phyloP scores from a whole-genome alignment of 1,284 basidiomycete species.

The Volvariella surrecta region DNA sequence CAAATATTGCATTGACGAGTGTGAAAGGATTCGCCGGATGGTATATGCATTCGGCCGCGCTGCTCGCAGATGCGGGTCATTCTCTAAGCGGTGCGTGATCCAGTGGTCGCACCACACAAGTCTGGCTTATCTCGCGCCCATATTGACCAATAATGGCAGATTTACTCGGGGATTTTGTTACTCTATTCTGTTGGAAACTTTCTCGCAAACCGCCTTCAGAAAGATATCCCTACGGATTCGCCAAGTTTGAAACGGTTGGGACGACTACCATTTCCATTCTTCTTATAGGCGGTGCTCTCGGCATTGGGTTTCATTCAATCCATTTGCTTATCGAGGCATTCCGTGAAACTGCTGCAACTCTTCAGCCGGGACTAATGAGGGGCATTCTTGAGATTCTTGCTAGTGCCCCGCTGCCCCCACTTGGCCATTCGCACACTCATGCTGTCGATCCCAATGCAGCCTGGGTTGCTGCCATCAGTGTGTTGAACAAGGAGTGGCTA shows the following conservation, averaged over 20 bases:
- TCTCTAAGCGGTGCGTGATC: constrained; percentile 70
- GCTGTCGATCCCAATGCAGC: constrained; percentile 90
- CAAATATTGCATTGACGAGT: constrained; percentile 78
- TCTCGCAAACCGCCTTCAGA: constrained; percentile 74
- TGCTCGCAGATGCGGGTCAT: constrained; percentile 94
- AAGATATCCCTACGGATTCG: constrained; percentile 82
- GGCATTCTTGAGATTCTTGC: constrained; percentile 51
- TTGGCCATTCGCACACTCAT: constrained; percentile 53
- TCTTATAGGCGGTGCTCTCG: constrained; percentile 80
- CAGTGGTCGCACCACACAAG: constrained; percentile 6
- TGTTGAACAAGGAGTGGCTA: constrained; percentile 88
- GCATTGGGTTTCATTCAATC: constrained; percentile 92
- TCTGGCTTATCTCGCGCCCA: neutral
- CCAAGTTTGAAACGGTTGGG: constrained; percentile 92
- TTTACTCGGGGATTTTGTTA: constrained; percentile 87
- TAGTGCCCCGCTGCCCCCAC: constrained; percentile 44
- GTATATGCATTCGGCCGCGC: constrained; percentile 83
- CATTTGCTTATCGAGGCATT: constrained; percentile 68
- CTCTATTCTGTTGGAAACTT: constrained; percentile 86
- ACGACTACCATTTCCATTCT: constrained; percentile 80
- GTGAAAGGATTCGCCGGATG: constrained; percentile 84
- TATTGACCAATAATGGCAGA: constrained; percentile 29
- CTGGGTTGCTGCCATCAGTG: constrained; percentile 85
- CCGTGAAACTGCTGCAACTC: constrained; percentile 41
- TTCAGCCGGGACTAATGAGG: constrained; percentile 55